Evolutionary conservation across 108 stramenopile species (phyloP).

Genomic region (Pseudonitzschia multistriata): DNA sequence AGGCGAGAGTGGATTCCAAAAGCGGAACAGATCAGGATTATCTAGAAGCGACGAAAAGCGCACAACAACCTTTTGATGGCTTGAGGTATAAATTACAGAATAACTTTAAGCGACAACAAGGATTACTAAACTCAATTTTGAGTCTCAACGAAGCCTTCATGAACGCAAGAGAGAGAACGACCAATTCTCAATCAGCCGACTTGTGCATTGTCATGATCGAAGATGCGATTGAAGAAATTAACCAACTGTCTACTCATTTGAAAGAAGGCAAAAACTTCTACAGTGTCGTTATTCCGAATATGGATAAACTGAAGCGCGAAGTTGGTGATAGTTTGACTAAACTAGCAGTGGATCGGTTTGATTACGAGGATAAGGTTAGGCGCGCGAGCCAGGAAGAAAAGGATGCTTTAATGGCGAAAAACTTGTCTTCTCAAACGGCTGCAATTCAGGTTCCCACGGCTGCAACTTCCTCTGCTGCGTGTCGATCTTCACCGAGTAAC

Average conservation of each 20-base stretch:
- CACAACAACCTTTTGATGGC: conserved; percentile 27
- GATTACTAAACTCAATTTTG: conserved; percentile 38
- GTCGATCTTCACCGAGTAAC: neutral
- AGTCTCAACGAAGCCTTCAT: conserved; percentile 48
- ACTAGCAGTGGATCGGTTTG: conserved; percentile 53
- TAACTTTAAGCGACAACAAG: conserved; percentile 38
- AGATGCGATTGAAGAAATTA: conserved; percentile 58
- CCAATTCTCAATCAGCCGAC: conserved; percentile 21
- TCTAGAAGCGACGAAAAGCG: conserved; percentile 4
- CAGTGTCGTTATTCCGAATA: conserved; percentile 44
- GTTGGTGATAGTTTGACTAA: conserved; percentile 43
- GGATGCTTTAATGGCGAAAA: conserved; percentile 50
- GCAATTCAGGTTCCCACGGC: neutral
- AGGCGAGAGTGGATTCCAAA: conserved; percentile 2
- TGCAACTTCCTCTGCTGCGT: conserved; percentile 4
- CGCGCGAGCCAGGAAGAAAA: conserved; percentile 39
- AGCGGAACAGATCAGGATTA: neutral
- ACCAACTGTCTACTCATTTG: conserved; percentile 47
- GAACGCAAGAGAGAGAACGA: conserved; percentile 17
- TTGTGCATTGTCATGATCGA: conserved; percentile 49
- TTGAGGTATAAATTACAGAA: conserved; percentile 22
- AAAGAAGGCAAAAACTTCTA: conserved; percentile 56
- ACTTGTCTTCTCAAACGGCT: conserved; percentile 12
- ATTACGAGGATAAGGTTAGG: conserved; percentile 40
- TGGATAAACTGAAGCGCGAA: conserved; percentile 39